Base-by-base conservation (phyloP, 2,329 filamentous ascomycete species). In the Cladophialophora chaetospira region DNA sequence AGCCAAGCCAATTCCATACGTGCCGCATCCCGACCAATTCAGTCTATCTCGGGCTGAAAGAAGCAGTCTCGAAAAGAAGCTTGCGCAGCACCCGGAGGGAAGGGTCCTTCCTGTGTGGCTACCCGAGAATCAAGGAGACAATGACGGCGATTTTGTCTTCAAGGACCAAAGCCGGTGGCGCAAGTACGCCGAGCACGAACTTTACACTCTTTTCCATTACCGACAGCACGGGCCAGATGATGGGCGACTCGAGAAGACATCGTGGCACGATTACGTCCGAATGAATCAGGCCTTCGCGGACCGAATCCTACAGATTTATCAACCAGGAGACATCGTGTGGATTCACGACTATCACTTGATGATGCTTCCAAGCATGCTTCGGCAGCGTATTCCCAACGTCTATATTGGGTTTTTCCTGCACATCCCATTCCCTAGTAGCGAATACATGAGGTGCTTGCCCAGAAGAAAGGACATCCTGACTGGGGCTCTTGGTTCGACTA, bases 401-500 rank as follows among this genome's bases (percentile, higher is more conserved):
- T 95, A 96, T 76, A 92, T 97, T 69, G 88, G 91, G 52, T 97
- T 97, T 78, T 97, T 91, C 77, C 79, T 97, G 44, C 93, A 97
- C 73, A 88, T 91, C 43, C 93, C 93, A 0, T 97, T 97, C 73
- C 93, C 93, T 29, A 96, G 91, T 74, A 96, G 90, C 79, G 94
- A 97, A 73, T 97, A 96, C 70, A 84, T 97, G 71, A 85, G 92
- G 45, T 96, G 92, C 71, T 79, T 97, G 54, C 89, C 90, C 33
- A 85, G 90, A 63, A 85, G 93, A 65, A 96, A 96, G 73, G 91
- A 97, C 71, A 82, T 97, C 9, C 79, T 97, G 11, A 91, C 94
- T 65, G 94, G 94, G 46, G 86, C 96, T 44, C 79, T 97, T 38
- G 92, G 93, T 15, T 85, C 93, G 54, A 97, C 97, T 72, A 86